These are phyloP conservation scores for Ilyonectria sp. DNA, from an alignment of 2,329 filamentous ascomycete genomes.

Conservation along the genomic window DNA sequence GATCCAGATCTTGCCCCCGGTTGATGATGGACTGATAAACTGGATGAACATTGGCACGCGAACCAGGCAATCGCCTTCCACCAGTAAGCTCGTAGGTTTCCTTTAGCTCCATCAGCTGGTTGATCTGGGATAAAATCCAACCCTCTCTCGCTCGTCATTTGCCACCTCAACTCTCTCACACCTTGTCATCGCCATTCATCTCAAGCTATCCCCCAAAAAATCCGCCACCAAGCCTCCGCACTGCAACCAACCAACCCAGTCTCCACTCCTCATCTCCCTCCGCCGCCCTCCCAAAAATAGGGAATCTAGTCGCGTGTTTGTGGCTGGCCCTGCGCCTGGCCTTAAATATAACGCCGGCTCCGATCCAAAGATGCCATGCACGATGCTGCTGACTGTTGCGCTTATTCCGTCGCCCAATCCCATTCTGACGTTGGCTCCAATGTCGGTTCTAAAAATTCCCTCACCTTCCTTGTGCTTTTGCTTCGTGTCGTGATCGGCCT, in stretches of 20 bases:
- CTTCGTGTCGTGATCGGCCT: not conserved
- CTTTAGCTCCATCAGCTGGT: not conserved
- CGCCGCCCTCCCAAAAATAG: constrained; percentile 45
- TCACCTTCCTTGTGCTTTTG: not conserved
- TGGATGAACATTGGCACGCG: not conserved
- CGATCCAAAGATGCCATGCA: not conserved
- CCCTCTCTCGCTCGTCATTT: not conserved
- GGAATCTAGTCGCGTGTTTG: constrained; percentile 43
- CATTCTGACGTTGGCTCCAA: not conserved
- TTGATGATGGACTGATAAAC: not conserved
- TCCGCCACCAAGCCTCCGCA: constrained; percentile 1
- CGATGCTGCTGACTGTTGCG: not conserved
- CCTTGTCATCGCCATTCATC: not conserved
- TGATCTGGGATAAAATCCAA: not conserved
- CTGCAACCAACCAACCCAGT: constrained; percentile 1
- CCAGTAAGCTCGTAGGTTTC: not conserved
- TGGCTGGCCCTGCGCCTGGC: not conserved
- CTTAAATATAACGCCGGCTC: constrained; percentile 25
- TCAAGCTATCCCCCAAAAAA: not conserved
- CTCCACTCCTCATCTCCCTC: constrained; percentile 33
- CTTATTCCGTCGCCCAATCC: not conserved
- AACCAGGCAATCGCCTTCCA: not conserved
- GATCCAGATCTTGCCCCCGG: constrained; percentile 19
- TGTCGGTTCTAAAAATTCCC: not conserved
- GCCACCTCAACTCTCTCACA: not conserved